phyloP scores from a whole-genome alignment of 2,329 filamentous ascomycete genomes.

The Fusarium solani-melongenae region DNA sequence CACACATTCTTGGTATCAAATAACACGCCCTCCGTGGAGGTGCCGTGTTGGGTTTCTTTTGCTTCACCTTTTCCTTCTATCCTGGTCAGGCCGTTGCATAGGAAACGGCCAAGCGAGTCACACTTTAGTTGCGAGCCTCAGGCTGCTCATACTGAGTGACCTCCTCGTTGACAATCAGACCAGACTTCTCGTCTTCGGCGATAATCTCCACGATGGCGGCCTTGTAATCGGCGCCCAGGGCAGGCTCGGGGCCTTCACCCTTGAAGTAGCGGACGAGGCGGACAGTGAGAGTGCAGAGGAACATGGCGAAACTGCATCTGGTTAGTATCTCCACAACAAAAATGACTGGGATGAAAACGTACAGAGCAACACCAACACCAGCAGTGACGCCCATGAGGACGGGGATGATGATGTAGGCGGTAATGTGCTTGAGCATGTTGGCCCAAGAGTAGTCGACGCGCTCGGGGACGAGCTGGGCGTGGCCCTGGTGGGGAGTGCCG shows the following conservation, averaged over 20 bases:
- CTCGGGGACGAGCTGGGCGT: constrained; percentile 38
- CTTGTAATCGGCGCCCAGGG: constrained; percentile 43
- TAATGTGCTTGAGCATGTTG: constrained; percentile 64
- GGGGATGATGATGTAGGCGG: constrained; percentile 73
- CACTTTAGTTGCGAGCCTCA: constrained; percentile 36
- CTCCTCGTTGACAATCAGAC: constrained; percentile 57
- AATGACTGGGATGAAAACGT: constrained; percentile 44
- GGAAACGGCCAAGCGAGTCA: background rate
- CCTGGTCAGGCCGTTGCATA: background rate
- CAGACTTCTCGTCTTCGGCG: constrained; percentile 61
- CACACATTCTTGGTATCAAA: constrained; percentile 37
- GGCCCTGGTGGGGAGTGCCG: constrained; percentile 31
- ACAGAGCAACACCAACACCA: constrained; percentile 75
- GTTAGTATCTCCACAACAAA: constrained; percentile 41
- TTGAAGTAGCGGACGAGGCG: constrained; percentile 66
- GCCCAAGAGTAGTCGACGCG: constrained; percentile 53
- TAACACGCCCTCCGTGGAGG: constrained; percentile 9
- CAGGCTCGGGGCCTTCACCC: constrained; percentile 24
- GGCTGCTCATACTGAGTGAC: constrained; percentile 43
- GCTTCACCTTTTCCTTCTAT: background rate
- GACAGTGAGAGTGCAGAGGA: constrained; percentile 70
- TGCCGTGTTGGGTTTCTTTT: constrained; percentile 6
- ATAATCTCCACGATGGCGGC: constrained; percentile 49
- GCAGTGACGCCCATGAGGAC: constrained; percentile 75
- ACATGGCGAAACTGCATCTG: constrained; percentile 67